phyloP scores from a whole-genome alignment of 2,329 filamentous ascomycete genomes.

The Botrytis porri region DNA sequence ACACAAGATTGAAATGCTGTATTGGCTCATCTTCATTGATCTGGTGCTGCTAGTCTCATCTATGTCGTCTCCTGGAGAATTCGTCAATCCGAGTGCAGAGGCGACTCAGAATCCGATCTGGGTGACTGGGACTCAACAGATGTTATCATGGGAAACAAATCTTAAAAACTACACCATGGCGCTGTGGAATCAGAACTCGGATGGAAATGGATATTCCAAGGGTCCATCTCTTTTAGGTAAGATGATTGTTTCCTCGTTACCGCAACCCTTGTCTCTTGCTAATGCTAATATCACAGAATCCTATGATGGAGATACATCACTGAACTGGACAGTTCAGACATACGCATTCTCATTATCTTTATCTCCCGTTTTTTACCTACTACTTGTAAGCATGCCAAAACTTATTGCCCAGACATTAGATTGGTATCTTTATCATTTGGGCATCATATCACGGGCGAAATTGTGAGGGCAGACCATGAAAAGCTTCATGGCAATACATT shows the following conservation, averaged over 20 bases:
- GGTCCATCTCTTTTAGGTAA: conserved; percentile 17
- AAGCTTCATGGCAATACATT: background rate
- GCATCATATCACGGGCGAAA: background rate
- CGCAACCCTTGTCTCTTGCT: background rate
- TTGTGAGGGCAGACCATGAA: background rate
- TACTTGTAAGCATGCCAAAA: conserved; percentile 14
- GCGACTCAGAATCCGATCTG: conserved; percentile 9
- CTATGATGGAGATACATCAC: conserved; percentile 8
- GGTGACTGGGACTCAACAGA: conserved; percentile 11
- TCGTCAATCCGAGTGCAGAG: conserved; percentile 9
- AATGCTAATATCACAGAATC: background rate
- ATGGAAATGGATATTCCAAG: conserved; percentile 1
- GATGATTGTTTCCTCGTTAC: background rate
- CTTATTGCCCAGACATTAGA: background rate
- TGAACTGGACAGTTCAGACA: conserved; percentile 19
- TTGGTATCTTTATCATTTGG: background rate
- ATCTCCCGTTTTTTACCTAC: conserved; percentile 17
- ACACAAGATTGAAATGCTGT: background rate
- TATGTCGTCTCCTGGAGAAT: background rate
- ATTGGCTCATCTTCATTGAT: background rate
- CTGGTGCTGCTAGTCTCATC: conserved; percentile 9
- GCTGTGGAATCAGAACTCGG: conserved; percentile 11
- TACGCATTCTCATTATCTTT: conserved; percentile 5
- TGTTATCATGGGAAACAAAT: conserved; percentile 17
- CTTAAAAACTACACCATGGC: conserved; percentile 17